A percentile compares a stretch with the other conserved stretches of the same genome.
Conservation (phyloP, 2,329 filamentous ascomycete species). For the Dryadomyces quercus-mongolicae region DNA sequence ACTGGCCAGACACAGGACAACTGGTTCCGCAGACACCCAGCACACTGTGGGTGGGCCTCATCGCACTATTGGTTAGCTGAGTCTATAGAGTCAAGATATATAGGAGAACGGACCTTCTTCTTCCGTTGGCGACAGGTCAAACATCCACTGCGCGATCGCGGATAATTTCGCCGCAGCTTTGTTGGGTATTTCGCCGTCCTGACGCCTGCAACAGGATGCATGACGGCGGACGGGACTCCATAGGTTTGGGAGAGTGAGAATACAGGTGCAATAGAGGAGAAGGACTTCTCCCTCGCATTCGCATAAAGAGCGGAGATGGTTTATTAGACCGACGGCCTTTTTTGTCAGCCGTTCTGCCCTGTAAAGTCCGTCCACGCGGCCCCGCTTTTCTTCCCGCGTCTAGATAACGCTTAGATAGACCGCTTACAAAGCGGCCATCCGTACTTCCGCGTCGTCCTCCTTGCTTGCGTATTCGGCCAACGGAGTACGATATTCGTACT, state of each 20-base stretch:
- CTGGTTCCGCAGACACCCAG: slow-evolving; percentile 9
- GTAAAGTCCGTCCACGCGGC: too few relatives aligned
- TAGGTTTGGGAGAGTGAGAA: too few relatives aligned
- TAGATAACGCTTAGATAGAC: too few relatives aligned
- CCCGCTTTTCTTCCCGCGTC: too few relatives aligned
- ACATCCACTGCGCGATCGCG: slow-evolving; percentile 11
- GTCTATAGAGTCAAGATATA: not conserved
- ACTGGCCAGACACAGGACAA: slow-evolving; percentile 11
- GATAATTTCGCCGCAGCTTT: slow-evolving; percentile 12
- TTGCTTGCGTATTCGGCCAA: too few relatives aligned
- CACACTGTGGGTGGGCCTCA: slow-evolving; percentile 9
- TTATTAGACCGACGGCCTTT: too few relatives aligned
- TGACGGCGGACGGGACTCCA: too few relatives aligned
- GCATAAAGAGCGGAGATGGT: not conserved
- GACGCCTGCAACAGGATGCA: not conserved
- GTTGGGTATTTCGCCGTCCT: slow-evolving; percentile 12
- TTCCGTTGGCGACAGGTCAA: slow-evolving; percentile 13
- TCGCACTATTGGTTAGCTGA: slow-evolving; percentile 10
- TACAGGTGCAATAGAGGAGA: too few relatives aligned
- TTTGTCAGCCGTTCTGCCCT: too few relatives aligned
- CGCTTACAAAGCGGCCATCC: too few relatives aligned
- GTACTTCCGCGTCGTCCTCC: too few relatives aligned
- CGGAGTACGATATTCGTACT: too few relatives aligned
- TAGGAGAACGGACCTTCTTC: slow-evolving; percentile 8
- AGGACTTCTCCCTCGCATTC: not conserved